Conservation (phyloP, 2,329 filamentous ascomycete species). For the Colletotrichum liaoningense region DNA sequence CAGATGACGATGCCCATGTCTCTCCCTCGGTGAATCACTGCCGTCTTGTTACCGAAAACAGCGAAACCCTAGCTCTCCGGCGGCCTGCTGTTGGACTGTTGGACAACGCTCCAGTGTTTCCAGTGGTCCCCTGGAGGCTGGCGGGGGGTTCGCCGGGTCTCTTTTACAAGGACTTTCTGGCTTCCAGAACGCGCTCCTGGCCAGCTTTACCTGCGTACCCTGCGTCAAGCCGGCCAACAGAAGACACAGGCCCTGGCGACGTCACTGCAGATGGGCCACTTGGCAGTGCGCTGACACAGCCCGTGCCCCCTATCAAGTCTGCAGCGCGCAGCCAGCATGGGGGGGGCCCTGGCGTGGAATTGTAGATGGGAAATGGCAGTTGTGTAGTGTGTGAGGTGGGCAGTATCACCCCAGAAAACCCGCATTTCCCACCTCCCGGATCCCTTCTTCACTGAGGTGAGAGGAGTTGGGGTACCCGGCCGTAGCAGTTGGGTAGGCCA, state of each 20-base stretch:
- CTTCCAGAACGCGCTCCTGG: slow-evolving; percentile 14
- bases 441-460: not conserved
- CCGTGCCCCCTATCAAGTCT: slow-evolving; percentile 26
- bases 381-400: not conserved
- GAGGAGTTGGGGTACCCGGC: not conserved
- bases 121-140: slow-evolving; percentile 1
- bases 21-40: not conserved
- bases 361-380: not conserved
- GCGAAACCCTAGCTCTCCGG: not conserved
- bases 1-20: slow-evolving; percentile 13
- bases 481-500: not conserved
- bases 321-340: not conserved
- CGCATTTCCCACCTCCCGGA: slow-evolving; percentile 18
- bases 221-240: not conserved
- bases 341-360: not conserved
- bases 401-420: not conserved
- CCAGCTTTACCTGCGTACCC: too few species aligned
- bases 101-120: slow-evolving; percentile 29
- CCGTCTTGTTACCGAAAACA: not conserved
- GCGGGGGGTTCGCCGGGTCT: not conserved
- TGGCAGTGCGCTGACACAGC: slow-evolving; percentile 23
- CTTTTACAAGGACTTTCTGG: not conserved
- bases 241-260: slow-evolving; percentile 4
- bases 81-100: slow-evolving; percentile 15
- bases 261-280: slow-evolving; percentile 22